These are phyloP conservation scores for Dalbergia cochinchinensis DNA, from an alignment of 306 rosid species.

Conservation along the genomic window DNA sequence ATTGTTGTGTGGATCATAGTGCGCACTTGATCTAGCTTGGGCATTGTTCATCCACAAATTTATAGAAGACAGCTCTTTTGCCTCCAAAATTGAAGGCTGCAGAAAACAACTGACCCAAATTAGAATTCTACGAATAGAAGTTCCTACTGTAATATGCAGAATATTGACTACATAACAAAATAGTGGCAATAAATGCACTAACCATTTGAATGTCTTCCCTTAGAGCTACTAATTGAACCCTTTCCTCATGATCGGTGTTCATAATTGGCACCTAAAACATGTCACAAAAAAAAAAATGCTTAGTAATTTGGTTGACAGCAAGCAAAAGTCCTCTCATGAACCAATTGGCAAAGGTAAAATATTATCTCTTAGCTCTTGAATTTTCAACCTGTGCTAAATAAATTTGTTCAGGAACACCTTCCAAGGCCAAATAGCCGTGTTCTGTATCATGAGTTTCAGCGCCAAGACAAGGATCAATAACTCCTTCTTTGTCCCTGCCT, in stretches of 20 bases:
- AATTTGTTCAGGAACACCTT: slow-evolving; percentile 67
- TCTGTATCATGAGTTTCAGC: slow-evolving; percentile 42
- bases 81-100: slow-evolving; percentile 79
- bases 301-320: slow-evolving; percentile 1
- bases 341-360: slow-evolving; percentile 31
- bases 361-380: slow-evolving; percentile 34
- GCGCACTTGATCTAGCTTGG: slow-evolving; percentile 89
- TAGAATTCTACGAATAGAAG: slow-evolving; percentile 18
- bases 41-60: slow-evolving; percentile 98
- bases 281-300: slow-evolving; percentile 15
- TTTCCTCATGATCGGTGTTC: slow-evolving; percentile 66
- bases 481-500: slow-evolving; percentile 44
- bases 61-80: slow-evolving; percentile 67
- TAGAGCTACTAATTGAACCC: slow-evolving; percentile 70
- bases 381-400: slow-evolving; percentile 92
- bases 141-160: slow-evolving; percentile 9
- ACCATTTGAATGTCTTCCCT: slow-evolving; percentile 74
- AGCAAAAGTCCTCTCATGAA: slow-evolving; percentile 7
- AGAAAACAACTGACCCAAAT: slow-evolving; percentile 41
- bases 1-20: slow-evolving; percentile 96
- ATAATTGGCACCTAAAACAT: slow-evolving; percentile 75
- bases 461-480: slow-evolving; percentile 38
- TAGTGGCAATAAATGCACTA: slow-evolving; percentile 48
- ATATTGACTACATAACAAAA: slow-evolving; percentile 35
- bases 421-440: slow-evolving; percentile 53